Evolutionary conservation across 495 filamentous ascomycete species (phyloP).

Genomic region (Penicillium salamii): DNA sequence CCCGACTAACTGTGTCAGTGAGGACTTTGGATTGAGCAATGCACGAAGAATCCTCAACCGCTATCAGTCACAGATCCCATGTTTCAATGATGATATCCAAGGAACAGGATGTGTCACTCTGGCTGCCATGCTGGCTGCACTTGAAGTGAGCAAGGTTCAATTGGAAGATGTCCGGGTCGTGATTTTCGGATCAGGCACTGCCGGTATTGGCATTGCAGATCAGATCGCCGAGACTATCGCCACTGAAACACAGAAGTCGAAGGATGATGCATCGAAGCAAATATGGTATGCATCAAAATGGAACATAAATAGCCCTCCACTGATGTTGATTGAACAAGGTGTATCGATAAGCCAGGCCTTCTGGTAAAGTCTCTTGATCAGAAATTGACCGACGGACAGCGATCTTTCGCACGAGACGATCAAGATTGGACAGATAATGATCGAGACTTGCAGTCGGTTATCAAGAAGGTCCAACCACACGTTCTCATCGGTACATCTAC

Average conservation of each 20-base stretch:
- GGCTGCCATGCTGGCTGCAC: slow-evolving; percentile 71
- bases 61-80: slow-evolving; percentile 67
- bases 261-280: slow-evolving; percentile 73
- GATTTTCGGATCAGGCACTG: slow-evolving; percentile 80
- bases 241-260: slow-evolving; percentile 61
- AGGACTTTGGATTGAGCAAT: slow-evolving; percentile 59
- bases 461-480: slow-evolving; percentile 73
- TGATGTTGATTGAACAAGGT: slow-evolving; percentile 44
- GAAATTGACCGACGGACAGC: slow-evolving; percentile 62
- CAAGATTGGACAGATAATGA: slow-evolving; percentile 59
- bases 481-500: slow-evolving; percentile 85
- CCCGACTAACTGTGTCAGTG: slow-evolving; percentile 25
- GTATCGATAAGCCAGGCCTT: slow-evolving; percentile 81
- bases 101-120: slow-evolving; percentile 86
- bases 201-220: slow-evolving; percentile 83
- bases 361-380: slow-evolving; percentile 61
- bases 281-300: slow-evolving; percentile 62
- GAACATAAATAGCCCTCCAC: too few relatives aligned
- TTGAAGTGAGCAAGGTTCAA: slow-evolving; percentile 65
- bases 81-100: slow-evolving; percentile 92
- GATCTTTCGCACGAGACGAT: slow-evolving; percentile 62
- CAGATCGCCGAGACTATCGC: slow-evolving; percentile 78
- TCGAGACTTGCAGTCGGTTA: slow-evolving; percentile 59
- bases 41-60: slow-evolving; percentile 69
- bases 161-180: slow-evolving; percentile 67